Evolutionary conservation across 176 grass and related monocot species (phyloP).

Genomic region (Carex pumila): DNA sequence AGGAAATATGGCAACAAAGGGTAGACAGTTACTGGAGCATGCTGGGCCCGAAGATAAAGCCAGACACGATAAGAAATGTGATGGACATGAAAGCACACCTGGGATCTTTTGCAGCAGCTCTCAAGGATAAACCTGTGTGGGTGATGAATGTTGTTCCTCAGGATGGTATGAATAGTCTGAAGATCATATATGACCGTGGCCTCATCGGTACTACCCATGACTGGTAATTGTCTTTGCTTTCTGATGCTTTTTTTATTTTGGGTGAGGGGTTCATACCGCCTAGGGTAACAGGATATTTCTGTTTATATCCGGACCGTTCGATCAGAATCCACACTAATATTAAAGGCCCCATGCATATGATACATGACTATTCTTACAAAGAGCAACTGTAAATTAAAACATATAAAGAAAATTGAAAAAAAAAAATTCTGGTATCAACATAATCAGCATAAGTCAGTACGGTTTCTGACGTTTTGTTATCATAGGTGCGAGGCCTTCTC

Average conservation of each 20-base stretch:
- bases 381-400: not conserved
- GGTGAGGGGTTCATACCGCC: too few species aligned
- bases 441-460: not conserved
- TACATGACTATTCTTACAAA: not conserved
- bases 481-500: slow-evolving; percentile 95
- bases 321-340: too few species aligned
- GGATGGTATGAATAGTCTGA: slow-evolving; percentile 89
- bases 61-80: slow-evolving; percentile 73
- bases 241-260: not conserved
- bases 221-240: slow-evolving; percentile 53
- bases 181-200: slow-evolving; percentile 91
- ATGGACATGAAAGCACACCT: slow-evolving; percentile 99
- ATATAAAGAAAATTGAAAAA: slow-evolving; percentile 1
- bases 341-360: not conserved
- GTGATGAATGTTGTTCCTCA: slow-evolving; percentile 89
- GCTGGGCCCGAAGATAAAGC: slow-evolving; percentile 56
- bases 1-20: slow-evolving; percentile 94
- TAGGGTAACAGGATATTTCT: too few species aligned
- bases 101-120: slow-evolving; percentile 90
- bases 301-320: too few species aligned
- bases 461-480: not conserved
- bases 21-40: slow-evolving; percentile 87
- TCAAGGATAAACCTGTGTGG: slow-evolving; percentile 88
- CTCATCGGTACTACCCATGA: slow-evolving; percentile 77
- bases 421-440: not conserved